phyloP scores from a whole-genome alignment of 2,329 filamentous ascomycete species.

The Phialocephala subalpina region DNA sequence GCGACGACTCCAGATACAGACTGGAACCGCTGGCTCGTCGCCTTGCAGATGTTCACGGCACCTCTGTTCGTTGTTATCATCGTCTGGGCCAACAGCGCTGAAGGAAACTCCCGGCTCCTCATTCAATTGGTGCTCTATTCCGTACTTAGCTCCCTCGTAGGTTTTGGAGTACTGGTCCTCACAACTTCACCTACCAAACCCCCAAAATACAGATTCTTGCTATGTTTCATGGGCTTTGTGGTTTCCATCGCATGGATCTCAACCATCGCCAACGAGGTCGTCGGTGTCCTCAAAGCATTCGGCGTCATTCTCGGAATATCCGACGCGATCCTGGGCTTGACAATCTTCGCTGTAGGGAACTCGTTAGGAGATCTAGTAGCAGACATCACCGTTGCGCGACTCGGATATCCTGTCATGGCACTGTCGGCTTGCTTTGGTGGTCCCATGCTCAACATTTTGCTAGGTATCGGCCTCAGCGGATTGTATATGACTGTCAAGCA shows the following conservation, averaged over 20 bases:
- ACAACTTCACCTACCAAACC: slow-evolving; percentile 73
- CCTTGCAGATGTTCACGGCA: slow-evolving; percentile 84
- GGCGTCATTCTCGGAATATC: slow-evolving; percentile 93
- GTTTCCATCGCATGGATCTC: slow-evolving; percentile 97
- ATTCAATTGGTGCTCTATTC: slow-evolving; percentile 67
- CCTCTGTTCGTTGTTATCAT: slow-evolving; percentile 84
- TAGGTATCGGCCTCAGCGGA: slow-evolving; percentile 92
- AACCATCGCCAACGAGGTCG: slow-evolving; percentile 93
- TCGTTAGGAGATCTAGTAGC: slow-evolving; percentile 93
- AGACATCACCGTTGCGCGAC: slow-evolving; percentile 89
- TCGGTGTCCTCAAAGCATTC: slow-evolving; percentile 90
- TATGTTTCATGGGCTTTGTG: slow-evolving; percentile 89
- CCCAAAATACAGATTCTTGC: slow-evolving; percentile 76
- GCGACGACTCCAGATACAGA: slow-evolving; percentile 42
- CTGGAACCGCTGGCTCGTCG: slow-evolving; percentile 93
- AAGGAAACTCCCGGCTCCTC: slow-evolving; percentile 63
- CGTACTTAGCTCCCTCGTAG: slow-evolving; percentile 71
- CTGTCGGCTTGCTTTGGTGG: slow-evolving; percentile 95
- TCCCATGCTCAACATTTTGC: slow-evolving; percentile 95
- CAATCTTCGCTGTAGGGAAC: slow-evolving; percentile 96
- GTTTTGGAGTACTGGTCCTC: slow-evolving; percentile 71
- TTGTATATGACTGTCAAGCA: slow-evolving; percentile 83
- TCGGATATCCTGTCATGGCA: slow-evolving; percentile 98
- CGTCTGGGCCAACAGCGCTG: slow-evolving; percentile 72
- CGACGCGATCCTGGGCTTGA: slow-evolving; percentile 92